These are phyloP conservation scores for Mercurialis annua DNA, from an alignment of 345 rosid species.

Conservation along the genomic window DNA sequence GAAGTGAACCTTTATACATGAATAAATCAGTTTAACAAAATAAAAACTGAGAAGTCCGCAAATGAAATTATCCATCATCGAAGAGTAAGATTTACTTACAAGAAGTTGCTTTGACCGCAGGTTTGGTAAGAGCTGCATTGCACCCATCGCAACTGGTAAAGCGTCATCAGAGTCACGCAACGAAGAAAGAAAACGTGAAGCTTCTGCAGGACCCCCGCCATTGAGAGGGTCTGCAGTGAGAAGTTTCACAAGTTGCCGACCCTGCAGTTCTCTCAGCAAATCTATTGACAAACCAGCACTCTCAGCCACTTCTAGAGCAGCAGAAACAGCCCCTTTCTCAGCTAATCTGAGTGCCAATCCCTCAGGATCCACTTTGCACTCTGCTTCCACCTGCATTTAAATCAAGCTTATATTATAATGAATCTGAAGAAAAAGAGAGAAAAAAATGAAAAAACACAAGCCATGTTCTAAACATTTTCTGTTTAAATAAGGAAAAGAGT, in stretches of 20 bases:
- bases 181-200: conserved; percentile 91
- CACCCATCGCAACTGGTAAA: conserved; percentile 94
- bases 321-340: conserved; percentile 96
- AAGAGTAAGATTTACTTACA: conserved; percentile 38
- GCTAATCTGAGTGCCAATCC: conserved; percentile 96
- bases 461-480: background rate
- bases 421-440: conserved; percentile 1
- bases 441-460: background rate
- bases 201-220: conserved; percentile 99
- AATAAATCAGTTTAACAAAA: conserved; percentile 12
- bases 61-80: conserved; percentile 4
- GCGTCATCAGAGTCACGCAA: conserved; percentile 91
- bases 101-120: conserved; percentile 96
- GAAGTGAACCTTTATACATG: conserved; percentile 74
- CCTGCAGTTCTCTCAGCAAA: conserved; percentile 90
- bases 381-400: conserved; percentile 72
- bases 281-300: conserved; percentile 84
- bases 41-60: conserved; percentile 1
- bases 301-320: conserved; percentile 97
- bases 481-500: conserved; percentile 19
- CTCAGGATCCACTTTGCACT: conserved; percentile 88
- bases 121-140: conserved; percentile 93
- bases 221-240: conserved; percentile 92
- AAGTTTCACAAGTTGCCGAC: conserved; percentile 96
- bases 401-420: conserved; percentile 14